Percentiles rank a stretch among this genome's conserved stretches.
phyloP scores from a whole-genome alignment of 441 rosid species.

The Daphne laureola region DNA sequence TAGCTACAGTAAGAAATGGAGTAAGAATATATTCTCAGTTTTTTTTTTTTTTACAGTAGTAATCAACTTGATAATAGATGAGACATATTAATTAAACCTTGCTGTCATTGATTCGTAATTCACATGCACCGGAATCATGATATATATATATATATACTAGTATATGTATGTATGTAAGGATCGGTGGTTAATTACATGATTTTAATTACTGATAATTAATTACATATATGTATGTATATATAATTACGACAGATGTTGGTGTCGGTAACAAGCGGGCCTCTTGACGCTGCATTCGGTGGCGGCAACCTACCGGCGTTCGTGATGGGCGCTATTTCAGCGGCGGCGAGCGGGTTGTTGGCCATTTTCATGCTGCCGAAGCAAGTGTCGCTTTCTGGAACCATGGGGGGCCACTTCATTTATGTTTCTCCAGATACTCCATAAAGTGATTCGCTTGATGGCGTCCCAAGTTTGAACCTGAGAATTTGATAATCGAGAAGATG shows the following conservation, averaged over 20 bases:
- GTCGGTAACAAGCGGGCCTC: conserved; percentile 38
- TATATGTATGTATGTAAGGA: no score
- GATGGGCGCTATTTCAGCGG: conserved; percentile 11
- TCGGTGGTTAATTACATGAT: no score
- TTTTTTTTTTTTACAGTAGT: no score
- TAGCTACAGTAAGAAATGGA: no score
- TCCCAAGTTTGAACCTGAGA: no score
- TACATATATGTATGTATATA: not conserved
- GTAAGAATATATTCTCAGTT: no score
- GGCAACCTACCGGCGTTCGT: conserved; percentile 50
- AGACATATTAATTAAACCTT: not conserved
- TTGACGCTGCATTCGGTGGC: conserved; percentile 57
- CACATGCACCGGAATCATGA: conserved; percentile 40
- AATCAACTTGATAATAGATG: no score
- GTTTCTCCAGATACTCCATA: no score
- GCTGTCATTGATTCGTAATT: conserved; percentile 17
- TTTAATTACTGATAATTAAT: not conserved
- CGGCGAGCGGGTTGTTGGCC: conserved; percentile 8
- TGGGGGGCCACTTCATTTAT: conserved; percentile 15
- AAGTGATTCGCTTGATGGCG: no score
- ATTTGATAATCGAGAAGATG: no score
- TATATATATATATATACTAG: no score
- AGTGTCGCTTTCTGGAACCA: conserved; percentile 9
- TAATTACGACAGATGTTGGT: conserved; percentile 50
- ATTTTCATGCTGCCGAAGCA: conserved; percentile 10